Conservation (phyloP, 352 stramenopile genomes). For the Thalassiosira oceanica region DNA sequence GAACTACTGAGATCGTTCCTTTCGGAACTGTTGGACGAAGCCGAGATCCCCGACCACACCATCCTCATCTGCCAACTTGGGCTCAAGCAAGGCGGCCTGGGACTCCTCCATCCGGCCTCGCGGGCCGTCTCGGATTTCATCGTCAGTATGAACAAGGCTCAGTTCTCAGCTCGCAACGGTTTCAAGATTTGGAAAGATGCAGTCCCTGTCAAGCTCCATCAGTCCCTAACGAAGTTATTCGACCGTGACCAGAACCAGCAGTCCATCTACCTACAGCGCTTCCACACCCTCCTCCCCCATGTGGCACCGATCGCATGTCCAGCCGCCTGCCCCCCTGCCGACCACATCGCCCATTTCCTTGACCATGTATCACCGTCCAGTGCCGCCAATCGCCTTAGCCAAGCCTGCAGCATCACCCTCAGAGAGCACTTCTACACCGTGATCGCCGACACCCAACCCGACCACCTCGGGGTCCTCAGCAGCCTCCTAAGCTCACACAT, state of each 20-base stretch:
- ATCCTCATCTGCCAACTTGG: conserved; percentile 1
- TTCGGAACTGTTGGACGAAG: not conserved
- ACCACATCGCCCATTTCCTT: not conserved
- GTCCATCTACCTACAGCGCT: not conserved
- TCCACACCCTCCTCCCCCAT: not conserved
- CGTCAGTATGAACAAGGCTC: conserved; percentile 6
- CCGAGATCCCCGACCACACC: not conserved
- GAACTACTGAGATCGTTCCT: conserved; percentile 1
- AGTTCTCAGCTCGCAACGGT: not conserved
- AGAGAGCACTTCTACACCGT: not conserved
- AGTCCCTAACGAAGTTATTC: conserved; percentile 2
- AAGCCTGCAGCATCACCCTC: not conserved
- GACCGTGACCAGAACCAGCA: not conserved
- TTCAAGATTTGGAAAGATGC: not conserved
- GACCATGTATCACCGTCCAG: not conserved
- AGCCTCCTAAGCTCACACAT: conserved; percentile 11
- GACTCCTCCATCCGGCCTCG: not conserved
- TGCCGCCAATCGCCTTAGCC: not conserved
- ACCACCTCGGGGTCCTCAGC: not conserved
- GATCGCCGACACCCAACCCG: not conserved
- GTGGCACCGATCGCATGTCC: not conserved
- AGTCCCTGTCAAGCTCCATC: not conserved
- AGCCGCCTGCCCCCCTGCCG: not conserved
- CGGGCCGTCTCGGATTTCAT: conserved; percentile 23
- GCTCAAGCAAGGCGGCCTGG: conserved; percentile 4